phyloP scores from a whole-genome alignment of 2,329 filamentous ascomycete species.

The Torrubiella hemipterigena region DNA sequence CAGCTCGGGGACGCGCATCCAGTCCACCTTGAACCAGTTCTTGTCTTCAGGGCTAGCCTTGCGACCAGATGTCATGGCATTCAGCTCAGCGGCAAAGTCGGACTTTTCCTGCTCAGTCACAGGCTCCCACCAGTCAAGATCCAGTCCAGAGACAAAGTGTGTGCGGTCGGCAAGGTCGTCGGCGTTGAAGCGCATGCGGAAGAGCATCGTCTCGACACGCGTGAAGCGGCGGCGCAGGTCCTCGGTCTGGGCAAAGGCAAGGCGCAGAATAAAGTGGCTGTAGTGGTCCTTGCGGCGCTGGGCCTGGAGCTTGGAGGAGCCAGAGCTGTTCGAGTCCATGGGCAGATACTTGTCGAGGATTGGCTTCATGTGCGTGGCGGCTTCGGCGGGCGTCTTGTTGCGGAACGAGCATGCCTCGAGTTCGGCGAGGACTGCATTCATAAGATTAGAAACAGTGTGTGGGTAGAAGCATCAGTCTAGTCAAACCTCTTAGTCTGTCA shows the following conservation, averaged over 20 bases:
- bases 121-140: slow-evolving; percentile 82
- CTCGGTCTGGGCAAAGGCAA: slow-evolving; percentile 86
- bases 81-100: slow-evolving; percentile 49
- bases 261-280: slow-evolving; percentile 88
- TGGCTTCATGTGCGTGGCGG: slow-evolving; percentile 69
- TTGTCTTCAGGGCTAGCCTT: slow-evolving; percentile 54
- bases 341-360: slow-evolving; percentile 81
- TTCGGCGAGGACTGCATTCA: slow-evolving; percentile 59
- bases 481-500: slow-evolving; percentile 67
- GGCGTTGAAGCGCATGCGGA: slow-evolving; percentile 67
- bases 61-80: slow-evolving; percentile 29
- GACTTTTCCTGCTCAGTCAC: slow-evolving; percentile 67
- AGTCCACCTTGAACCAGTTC: slow-evolving; percentile 92
- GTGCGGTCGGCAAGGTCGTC: slow-evolving; percentile 64
- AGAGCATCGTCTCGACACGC: slow-evolving; percentile 79
- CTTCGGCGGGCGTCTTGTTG: slow-evolving; percentile 77
- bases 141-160: slow-evolving; percentile 64
- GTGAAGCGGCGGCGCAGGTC: slow-evolving; percentile 80
- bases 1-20: slow-evolving; percentile 83
- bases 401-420: slow-evolving; percentile 92
- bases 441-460: neutral
- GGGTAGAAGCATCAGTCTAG: neutral
- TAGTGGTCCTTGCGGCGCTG: slow-evolving; percentile 95
- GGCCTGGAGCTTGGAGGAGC: slow-evolving; percentile 41
- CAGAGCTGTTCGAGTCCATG: slow-evolving; percentile 63